phyloP scores from a whole-genome alignment of 495 filamentous ascomycete species.

The Pseudomonodictys pantanalensis region DNA sequence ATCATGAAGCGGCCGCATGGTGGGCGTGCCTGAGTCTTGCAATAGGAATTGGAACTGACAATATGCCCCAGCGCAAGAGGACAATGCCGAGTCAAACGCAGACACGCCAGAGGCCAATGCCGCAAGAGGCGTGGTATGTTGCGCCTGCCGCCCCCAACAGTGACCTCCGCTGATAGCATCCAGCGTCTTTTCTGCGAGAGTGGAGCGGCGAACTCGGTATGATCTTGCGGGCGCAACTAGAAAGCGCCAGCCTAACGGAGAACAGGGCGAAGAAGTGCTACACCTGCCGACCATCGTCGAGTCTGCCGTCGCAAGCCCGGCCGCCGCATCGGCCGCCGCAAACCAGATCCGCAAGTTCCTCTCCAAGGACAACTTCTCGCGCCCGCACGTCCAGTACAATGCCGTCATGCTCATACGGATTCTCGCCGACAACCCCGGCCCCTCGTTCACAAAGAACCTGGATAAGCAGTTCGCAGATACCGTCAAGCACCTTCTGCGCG shows the following conservation, averaged over 20 bases:
- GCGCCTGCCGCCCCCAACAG: slow-evolving; percentile 40
- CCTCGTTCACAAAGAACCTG: slow-evolving; percentile 80
- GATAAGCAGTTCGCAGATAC: slow-evolving; percentile 75
- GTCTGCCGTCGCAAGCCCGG: slow-evolving; percentile 83
- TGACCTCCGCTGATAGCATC: background rate
- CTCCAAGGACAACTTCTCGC: slow-evolving; percentile 58
- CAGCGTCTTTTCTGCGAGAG: slow-evolving; percentile 77
- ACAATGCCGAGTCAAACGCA: slow-evolving; percentile 12
- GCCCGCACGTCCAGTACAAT: slow-evolving; percentile 83
- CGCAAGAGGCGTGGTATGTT: slow-evolving; percentile 52
- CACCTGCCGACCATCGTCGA: slow-evolving; percentile 95
- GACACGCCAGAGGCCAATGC: slow-evolving; percentile 56
- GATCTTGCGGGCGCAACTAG: slow-evolving; percentile 26
- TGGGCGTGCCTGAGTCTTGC: background rate
- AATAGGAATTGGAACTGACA: background rate
- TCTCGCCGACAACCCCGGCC: slow-evolving; percentile 85
- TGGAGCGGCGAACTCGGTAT: slow-evolving; percentile 61
- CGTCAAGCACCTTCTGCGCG: slow-evolving; percentile 70
- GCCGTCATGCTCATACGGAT: slow-evolving; percentile 95
- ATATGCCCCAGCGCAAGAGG: slow-evolving; percentile 8
- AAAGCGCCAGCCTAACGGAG: background rate
- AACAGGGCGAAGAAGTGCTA: slow-evolving; percentile 79
- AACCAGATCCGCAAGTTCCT: slow-evolving; percentile 77
- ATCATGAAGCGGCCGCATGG: slow-evolving; percentile 23
- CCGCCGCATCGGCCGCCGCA: slow-evolving; percentile 75